Evolutionary conservation across 805 yeast species (phyloP), one percentile per base, ranked within the genome.

Genomic region (Metschnikowia shivogae): DNA sequence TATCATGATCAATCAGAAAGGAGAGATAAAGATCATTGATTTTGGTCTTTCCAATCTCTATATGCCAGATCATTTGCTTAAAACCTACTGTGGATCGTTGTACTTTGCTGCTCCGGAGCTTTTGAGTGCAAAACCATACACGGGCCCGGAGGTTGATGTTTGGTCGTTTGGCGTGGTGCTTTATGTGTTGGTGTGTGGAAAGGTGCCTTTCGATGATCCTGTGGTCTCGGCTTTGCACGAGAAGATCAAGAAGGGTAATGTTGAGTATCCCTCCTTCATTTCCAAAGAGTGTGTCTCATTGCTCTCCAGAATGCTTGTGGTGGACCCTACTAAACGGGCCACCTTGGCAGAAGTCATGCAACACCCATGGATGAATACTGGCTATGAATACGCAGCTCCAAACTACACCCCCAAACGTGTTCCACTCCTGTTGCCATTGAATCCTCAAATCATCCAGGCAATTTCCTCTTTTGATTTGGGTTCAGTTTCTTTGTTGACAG

Each of bases 21-120:
- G 99, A 47, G 97, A 92, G 59, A 85, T 93, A 61, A 90, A 92
- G 63, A 85, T 93, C 56, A 93, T 93, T 50, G 99, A 93, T 69
- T 93, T 93, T 65, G 99, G 99, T 8, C 75, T 93, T 34, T 87
- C 97, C 10, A 93, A 93, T 67, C 68, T 93, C 62, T 93, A 79
- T 62, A 81, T 89, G 37, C 79, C 81, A 14, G 77, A 78, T 48
- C 73, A 81, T 35, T 70, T 89, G 44, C 78, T 93, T 60, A 88
- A 86, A 60, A 93, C 99, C 1, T 93, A 88, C 61, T 93, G 99
- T 73, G 99, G 99, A 3, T 89, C 97, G 1, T 73, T 93, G 42
- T 93, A 93, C 63, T 93, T 93, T 77, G 99, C 99, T 0, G 99
- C 99, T 0, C 99, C 99, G 0, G 99, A 93, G 64, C 74, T 93